Evolutionary conservation across 768 basidiomycete species (phyloP).

Genomic region (Pleurotus sapidus): DNA sequence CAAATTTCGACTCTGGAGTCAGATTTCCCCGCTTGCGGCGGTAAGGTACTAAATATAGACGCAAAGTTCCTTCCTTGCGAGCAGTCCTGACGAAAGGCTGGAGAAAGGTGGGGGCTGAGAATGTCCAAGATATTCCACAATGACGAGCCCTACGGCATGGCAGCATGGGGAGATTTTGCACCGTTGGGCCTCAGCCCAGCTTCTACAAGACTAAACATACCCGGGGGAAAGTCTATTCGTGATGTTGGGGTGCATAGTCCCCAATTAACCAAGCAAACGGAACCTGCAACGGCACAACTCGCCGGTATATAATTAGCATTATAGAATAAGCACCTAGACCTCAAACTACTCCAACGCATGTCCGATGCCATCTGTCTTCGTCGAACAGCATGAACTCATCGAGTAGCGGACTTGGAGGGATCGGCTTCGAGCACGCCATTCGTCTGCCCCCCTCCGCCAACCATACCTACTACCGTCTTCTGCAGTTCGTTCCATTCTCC

Average conservation of each 20-base stretch:
- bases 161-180: too few species aligned
- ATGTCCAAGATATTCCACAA: too few species aligned
- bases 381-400: slow-evolving; percentile 14
- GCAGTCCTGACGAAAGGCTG: too few species aligned
- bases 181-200: too few species aligned
- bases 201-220: too few species aligned
- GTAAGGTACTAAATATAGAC: too few species aligned
- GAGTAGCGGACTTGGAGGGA: slow-evolving; percentile 26
- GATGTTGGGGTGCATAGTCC: neutral
- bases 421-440: slow-evolving; percentile 38
- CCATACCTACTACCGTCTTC: slow-evolving; percentile 75
- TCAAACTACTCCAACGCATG: neutral
- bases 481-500: slow-evolving; percentile 94
- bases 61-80: too few species aligned
- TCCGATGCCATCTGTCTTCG: neutral
- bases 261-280: neutral
- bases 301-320: slow-evolving; percentile 1
- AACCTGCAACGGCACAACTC: neutral
- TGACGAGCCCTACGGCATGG: too few species aligned
- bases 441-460: slow-evolving; percentile 46
- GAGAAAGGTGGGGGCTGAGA: too few species aligned
- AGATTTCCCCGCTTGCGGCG: too few species aligned
- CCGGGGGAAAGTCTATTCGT: too few species aligned
- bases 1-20: too few species aligned
- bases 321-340: slow-evolving; percentile 1